Percentiles rank a stretch among this genome's conserved stretches.
Evolutionary conservation across 805 yeast species (phyloP).

Genomic region (Wickerhamiella kazuoi): DNA sequence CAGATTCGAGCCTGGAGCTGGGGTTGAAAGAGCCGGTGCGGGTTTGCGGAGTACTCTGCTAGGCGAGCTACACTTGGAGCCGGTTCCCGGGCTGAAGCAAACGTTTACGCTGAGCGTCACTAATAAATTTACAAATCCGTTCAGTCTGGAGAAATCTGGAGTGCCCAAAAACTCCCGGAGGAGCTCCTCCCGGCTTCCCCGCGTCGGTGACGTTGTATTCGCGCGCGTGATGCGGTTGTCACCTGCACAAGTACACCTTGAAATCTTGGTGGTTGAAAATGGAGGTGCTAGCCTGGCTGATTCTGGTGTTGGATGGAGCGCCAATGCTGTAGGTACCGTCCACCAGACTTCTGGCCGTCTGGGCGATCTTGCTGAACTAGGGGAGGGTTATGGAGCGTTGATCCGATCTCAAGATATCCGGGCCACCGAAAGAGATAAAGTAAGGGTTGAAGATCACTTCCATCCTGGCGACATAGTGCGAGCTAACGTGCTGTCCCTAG

Average conservation of each 20-base stretch:
- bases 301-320: slow-evolving; percentile 46
- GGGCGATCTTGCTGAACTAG: slow-evolving; percentile 33
- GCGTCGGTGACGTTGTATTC: slow-evolving; percentile 68
- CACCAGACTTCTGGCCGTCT: slow-evolving; percentile 14
- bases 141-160: slow-evolving; percentile 7
- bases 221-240: slow-evolving; percentile 55
- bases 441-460: slow-evolving; percentile 59
- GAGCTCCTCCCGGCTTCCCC: slow-evolving; percentile 33
- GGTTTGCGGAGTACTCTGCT: slow-evolving; percentile 38
- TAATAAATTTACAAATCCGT: slow-evolving; percentile 14
- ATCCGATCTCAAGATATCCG: slow-evolving; percentile 78
- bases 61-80: slow-evolving; percentile 32
- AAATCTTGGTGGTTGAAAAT: slow-evolving; percentile 53
- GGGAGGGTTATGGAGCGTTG: slow-evolving; percentile 77
- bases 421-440: slow-evolving; percentile 78
- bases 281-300: slow-evolving; percentile 39
- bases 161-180: slow-evolving; percentile 9
- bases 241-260: slow-evolving; percentile 56
- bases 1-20: slow-evolving; percentile 44
- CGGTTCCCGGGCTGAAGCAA: slow-evolving; percentile 13
- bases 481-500: slow-evolving; percentile 64
- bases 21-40: slow-evolving; percentile 36
- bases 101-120: slow-evolving; percentile 13
- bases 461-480: slow-evolving; percentile 86
- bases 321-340: slow-evolving; percentile 17